A percentile compares a stretch with the other conserved stretches of the same genome.
Conservation (phyloP, 1,284 basidiomycete species). For the Ustilago tritici region DNA sequence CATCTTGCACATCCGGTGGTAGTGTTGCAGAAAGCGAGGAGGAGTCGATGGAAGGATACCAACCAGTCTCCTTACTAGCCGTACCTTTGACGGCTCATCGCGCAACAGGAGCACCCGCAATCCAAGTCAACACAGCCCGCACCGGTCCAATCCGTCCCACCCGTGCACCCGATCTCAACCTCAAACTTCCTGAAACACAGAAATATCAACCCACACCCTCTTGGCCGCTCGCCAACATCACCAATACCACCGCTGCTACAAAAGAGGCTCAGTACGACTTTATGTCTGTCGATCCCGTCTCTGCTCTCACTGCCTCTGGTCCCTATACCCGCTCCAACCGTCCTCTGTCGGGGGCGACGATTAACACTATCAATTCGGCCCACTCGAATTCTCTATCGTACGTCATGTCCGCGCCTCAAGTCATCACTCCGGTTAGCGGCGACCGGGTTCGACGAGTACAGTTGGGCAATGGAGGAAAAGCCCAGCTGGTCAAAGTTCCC, state of each 20-base stretch:
- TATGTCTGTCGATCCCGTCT: constrained; percentile 53
- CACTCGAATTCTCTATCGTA: constrained; percentile 34
- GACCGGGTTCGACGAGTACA: constrained; percentile 43
- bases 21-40: not conserved
- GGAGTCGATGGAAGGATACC: constrained; percentile 1
- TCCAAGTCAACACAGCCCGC: constrained; percentile 31
- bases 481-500: constrained; percentile 37
- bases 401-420: constrained; percentile 47
- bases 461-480: constrained; percentile 47
- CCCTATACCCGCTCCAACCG: constrained; percentile 23
- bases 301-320: constrained; percentile 18
- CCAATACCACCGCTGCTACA: constrained; percentile 1
- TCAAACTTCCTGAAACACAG: constrained; percentile 35
- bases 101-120: constrained; percentile 25
- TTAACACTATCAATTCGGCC: constrained; percentile 39
- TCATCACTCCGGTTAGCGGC: constrained; percentile 42
- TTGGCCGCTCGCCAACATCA: constrained; percentile 21
- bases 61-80: constrained; percentile 12
- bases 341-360: constrained; percentile 31
- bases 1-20: not conserved
- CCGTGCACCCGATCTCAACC: constrained; percentile 52
- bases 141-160: constrained; percentile 37
- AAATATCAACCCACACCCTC: constrained; percentile 17
- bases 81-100: constrained; percentile 39
- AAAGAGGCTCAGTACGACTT: constrained; percentile 23